Percentiles rank a stretch among this genome's conserved stretches.
Conservation (phyloP, 2,329 filamentous ascomycete genomes). For the Cytospora leucostoma region DNA sequence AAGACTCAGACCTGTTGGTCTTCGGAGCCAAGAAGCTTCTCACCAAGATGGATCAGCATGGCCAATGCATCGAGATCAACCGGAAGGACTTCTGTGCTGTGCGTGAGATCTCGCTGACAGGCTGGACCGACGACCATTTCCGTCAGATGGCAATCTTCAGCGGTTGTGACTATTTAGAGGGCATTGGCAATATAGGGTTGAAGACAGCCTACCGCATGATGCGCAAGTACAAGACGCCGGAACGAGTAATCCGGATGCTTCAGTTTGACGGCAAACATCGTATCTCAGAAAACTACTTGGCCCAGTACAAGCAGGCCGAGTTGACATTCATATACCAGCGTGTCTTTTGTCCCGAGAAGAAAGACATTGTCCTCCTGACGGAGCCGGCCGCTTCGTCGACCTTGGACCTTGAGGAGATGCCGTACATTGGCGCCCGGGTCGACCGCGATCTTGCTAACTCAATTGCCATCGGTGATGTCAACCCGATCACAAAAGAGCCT, state of each 20-base stretch:
- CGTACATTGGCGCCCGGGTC: constrained; percentile 77
- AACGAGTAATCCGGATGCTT: constrained; percentile 77
- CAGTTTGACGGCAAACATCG: constrained; percentile 86
- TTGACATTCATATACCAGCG: constrained; percentile 92
- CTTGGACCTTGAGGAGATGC: constrained; percentile 68
- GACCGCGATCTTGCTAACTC: constrained; percentile 68
- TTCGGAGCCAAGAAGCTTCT: constrained; percentile 89
- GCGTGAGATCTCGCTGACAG: constrained; percentile 82
- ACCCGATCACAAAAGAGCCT: constrained; percentile 83
- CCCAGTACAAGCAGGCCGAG: constrained; percentile 82
- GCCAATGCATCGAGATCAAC: constrained; percentile 89
- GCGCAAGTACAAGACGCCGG: constrained; percentile 84
- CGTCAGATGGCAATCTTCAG: constrained; percentile 94
- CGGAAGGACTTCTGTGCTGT: constrained; percentile 86
- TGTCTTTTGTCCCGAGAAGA: constrained; percentile 79
- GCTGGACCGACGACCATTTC: constrained; percentile 91
- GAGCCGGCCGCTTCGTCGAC: constrained; percentile 55
- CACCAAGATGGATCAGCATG: constrained; percentile 93
- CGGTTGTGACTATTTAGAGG: constrained; percentile 92
- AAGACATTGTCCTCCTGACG: constrained; percentile 74
- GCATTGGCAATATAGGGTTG: constrained; percentile 81
- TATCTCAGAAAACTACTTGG: constrained; percentile 79
- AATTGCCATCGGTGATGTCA: constrained; percentile 78
- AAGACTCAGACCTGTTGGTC: constrained; percentile 94
- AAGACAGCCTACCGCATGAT: constrained; percentile 93